A percentile compares a stretch with the other conserved stretches of the same genome.
These are phyloP conservation scores for Ophiosphaerella herpotricha DNA, from an alignment of 2,329 filamentous ascomycete species.

Conservation along the genomic window DNA sequence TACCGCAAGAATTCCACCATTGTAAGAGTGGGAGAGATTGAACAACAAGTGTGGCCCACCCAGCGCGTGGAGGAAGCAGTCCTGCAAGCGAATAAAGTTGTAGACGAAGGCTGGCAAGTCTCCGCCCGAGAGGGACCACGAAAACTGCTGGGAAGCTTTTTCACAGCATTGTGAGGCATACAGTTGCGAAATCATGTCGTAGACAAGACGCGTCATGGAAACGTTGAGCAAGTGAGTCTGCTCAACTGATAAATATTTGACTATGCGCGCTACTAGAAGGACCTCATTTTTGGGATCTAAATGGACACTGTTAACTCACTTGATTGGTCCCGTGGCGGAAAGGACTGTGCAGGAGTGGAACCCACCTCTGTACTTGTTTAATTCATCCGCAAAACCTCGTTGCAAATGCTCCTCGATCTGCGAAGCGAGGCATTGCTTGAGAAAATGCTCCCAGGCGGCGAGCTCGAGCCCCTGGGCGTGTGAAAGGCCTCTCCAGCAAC, in stretches of 20 bases:
- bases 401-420: slow-evolving; percentile 23
- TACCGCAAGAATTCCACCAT: slow-evolving; percentile 13
- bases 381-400: slow-evolving; percentile 8
- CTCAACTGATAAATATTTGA: slow-evolving; percentile 8
- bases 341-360: too few relatives aligned
- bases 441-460: slow-evolving; percentile 35
- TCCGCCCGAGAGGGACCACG: slow-evolving; percentile 31
- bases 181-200: slow-evolving; percentile 32
- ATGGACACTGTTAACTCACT: neutral
- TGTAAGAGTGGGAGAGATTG: slow-evolving; percentile 10
- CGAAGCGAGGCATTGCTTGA: slow-evolving; percentile 25
- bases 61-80: slow-evolving; percentile 34
- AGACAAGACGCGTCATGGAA: slow-evolving; percentile 24
- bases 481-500: slow-evolving; percentile 44
- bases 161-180: slow-evolving; percentile 13
- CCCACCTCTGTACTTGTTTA: slow-evolving; percentile 4
- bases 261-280: slow-evolving; percentile 14
- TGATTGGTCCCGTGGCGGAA: neutral
- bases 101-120: slow-evolving; percentile 32
- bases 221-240: slow-evolving; percentile 19
- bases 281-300: slow-evolving; percentile 11
- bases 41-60: slow-evolving; percentile 20
- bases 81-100: slow-evolving; percentile 39
- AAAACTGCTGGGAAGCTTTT: slow-evolving; percentile 1
- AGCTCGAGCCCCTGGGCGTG: slow-evolving; percentile 35